Base-by-base conservation (phyloP, 1,139 yeast species). In the Lodderomyces margitis region DNA sequence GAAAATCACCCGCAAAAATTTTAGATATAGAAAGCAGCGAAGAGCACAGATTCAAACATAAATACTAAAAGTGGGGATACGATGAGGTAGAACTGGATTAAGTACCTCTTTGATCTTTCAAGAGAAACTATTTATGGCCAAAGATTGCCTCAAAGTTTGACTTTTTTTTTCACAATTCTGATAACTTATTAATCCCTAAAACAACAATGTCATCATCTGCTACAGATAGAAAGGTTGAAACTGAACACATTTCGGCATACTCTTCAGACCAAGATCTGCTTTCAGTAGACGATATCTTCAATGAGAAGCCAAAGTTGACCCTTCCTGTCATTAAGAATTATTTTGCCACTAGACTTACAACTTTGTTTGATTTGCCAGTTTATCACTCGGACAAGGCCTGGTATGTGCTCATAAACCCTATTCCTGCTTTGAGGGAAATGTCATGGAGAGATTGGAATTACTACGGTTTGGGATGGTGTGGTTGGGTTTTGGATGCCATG, bases 401-500 rank as follows among this genome's bases (percentile, higher is more conserved):
- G 44, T 53, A 52, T 48, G 45, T 54, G 36, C 49, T 60, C 4
- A 47, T 66, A 21, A 66, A 67, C 43, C 74, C 74, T 3, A 50
- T 66, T 23, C 58, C 62, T 1, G 64, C 62, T 11, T 56, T 68
- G 25, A 53, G 43, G 25, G 60, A 38, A 11, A 55, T 68, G 52
- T 53, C 54, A 5, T 47, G 52, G 46, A 44, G 56, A 55, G 66
- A 61, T 42, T 68, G 89, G 87, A 67, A 76, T 41, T 79, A 81
- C 58, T 81, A 83, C 55, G 46, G 68, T 21, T 68, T 81, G 37
- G 89, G 88, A 3, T 80, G 81, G 53, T 56, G 71, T 46, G 87
- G 86, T 23, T 86, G 94, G 94, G 74, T 88, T 3, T 75, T 87
- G 76, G 94, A 85, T 59, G 85, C 94, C 3, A 73, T 84, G 59